These are phyloP conservation scores for Globisporangium heterothallicum DNA, from an alignment of 352 stramenopile species.

Conservation along the genomic window DNA sequence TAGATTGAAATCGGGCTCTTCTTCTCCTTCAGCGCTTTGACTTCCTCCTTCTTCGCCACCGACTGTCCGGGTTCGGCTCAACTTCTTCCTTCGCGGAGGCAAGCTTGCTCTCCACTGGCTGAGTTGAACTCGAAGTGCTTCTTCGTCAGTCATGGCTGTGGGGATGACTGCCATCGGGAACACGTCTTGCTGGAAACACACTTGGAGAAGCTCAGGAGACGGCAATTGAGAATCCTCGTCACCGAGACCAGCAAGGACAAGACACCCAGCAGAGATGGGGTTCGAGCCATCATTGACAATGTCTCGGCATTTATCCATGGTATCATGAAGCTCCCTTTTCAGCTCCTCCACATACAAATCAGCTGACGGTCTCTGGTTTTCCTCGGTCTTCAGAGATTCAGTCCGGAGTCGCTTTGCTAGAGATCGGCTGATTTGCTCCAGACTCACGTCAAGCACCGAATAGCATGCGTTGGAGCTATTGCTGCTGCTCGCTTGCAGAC, in stretches of 20 bases:
- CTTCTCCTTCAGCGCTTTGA: slow-evolving; percentile 12
- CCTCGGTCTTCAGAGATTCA: slow-evolving; percentile 14
- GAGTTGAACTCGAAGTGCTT: slow-evolving; percentile 23
- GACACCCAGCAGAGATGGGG: background rate
- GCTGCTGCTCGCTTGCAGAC: slow-evolving; percentile 9
- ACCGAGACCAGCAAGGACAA: slow-evolving; percentile 10
- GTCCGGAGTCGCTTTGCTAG: slow-evolving; percentile 12
- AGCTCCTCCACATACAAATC: slow-evolving; percentile 22
- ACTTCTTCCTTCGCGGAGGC: slow-evolving; percentile 11
- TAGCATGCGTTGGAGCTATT: slow-evolving; percentile 1
- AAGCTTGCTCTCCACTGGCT: slow-evolving; percentile 23
- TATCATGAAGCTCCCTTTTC: slow-evolving; percentile 8
- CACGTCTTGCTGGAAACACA: slow-evolving; percentile 36
- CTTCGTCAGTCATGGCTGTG: slow-evolving; percentile 24
- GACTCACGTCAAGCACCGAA: slow-evolving; percentile 15
- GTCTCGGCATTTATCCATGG: background rate
- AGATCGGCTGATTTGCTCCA: background rate
- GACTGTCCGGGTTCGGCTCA: slow-evolving; percentile 1
- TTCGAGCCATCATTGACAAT: background rate
- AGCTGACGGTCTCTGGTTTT: slow-evolving; percentile 5
- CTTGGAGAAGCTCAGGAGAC: slow-evolving; percentile 27
- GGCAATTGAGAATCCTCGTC: slow-evolving; percentile 23
- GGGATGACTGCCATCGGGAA: slow-evolving; percentile 53
- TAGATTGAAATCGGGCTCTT: slow-evolving; percentile 21
- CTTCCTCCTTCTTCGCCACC: slow-evolving; percentile 4